Evolutionary conservation across 345 rosid species (phyloP), one percentile per base, ranked within the genome.

Genomic region (Corchorus olitorius): DNA sequence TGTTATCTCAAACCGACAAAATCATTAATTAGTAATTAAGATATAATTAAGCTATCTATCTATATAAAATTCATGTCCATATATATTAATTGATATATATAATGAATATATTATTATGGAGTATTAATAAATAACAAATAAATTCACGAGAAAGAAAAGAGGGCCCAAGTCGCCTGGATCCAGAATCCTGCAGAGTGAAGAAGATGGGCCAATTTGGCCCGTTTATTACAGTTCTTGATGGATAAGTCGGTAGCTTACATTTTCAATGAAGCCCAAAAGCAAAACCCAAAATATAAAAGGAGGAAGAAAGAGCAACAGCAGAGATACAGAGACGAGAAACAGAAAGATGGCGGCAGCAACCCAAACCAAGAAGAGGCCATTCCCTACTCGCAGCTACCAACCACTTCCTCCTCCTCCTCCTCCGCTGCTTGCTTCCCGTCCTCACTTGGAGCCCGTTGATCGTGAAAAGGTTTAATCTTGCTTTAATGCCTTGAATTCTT

Each of bases 391-490:
- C 15, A 84, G 87, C 69, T 83, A 84, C 0, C 82, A 91, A 76
- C 86, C 78, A 68, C 85, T 82, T 33, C 90, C 88, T 63, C 86
- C 82, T 33, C 90, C 88, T 41, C 89, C 84, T 65, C 87, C 86
- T n/a, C n/a, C n/a, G n/a, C n/a, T n/a, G 41, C 85, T 87, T 61
- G 22, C 20, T 37, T 15, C 7, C 3, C 92, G 87, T 4, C 82
- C 80, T 45, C 87, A 86, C 60, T 35, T 86, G 33, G 91, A 82
- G 56, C 90, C 89, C 48, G 17, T 39, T 15, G 97, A 90, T 82
- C 94, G 94, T 5, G 97, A 92, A 68, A 94, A 92, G 97, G 96
- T 89, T 64, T 58, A 27, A 2, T 5, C 17, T 41, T 41, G 0
- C 27, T 16, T 53, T 53, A 53, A 53, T 53, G 8, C 58, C n/a